A percentile compares a stretch with the other conserved stretches of the same genome.
Conservation (phyloP, 2,329 filamentous ascomycete species). For the Pseudopyricularia javanii region DNA sequence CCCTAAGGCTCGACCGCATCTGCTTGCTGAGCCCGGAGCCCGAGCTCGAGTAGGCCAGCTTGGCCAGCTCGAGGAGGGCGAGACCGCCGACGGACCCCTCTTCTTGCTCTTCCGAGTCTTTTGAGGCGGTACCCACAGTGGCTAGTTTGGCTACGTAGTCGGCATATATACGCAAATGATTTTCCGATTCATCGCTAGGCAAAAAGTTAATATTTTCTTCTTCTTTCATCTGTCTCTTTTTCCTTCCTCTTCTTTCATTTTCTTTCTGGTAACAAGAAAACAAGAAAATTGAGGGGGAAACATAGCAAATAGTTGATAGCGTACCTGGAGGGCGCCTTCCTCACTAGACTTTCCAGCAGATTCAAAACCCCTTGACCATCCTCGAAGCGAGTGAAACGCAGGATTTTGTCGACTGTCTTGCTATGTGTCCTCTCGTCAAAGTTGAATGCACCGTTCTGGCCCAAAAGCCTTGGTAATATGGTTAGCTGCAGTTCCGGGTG, state of each 20-base stretch:
- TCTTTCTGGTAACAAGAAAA: no score
- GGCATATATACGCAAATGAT: constrained; percentile 35
- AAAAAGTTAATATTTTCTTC: constrained; percentile 14
- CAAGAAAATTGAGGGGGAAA: no score
- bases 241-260: no score
- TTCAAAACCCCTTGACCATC: constrained; percentile 42
- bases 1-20: background rate
- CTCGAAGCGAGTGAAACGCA: constrained; percentile 45
- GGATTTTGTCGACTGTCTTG: constrained; percentile 67
- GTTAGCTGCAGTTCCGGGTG: constrained; percentile 46
- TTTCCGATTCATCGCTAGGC: constrained; percentile 21
- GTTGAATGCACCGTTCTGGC: constrained; percentile 57
- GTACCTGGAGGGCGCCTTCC: constrained; percentile 20
- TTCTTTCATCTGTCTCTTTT: constrained; percentile 12
- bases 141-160: constrained; percentile 35
- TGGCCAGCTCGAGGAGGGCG: constrained; percentile 39
- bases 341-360: constrained; percentile 26
- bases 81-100: constrained; percentile 23
- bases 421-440: constrained; percentile 81
- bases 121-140: constrained; percentile 13
- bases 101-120: constrained; percentile 16
- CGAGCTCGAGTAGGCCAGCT: constrained; percentile 39
- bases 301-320: background rate
- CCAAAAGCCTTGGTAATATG: constrained; percentile 56
- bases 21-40: constrained; percentile 8